Base-by-base conservation (phyloP, 179 eudicot species). In the Carnegiea gigantea region DNA sequence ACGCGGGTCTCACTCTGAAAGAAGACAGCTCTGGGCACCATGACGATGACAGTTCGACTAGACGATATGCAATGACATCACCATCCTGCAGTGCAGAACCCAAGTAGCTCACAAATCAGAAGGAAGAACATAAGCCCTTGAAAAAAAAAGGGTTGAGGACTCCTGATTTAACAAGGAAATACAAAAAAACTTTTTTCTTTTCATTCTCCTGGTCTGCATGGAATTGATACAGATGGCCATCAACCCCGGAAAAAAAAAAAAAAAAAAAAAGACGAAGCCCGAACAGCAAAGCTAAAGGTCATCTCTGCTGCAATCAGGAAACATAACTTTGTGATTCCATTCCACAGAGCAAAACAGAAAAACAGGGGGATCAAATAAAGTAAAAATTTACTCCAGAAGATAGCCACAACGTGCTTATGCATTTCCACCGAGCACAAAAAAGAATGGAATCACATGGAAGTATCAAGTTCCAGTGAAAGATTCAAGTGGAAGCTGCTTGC, bases 21-120 rank as follows among this genome's bases (percentile, higher is more conserved):
- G 92, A 82, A 51, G 97, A 91, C 79, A 95, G 87, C 91, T 92
- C 93, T 28, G 99, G 98, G 80, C 92, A 90, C 88, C 91, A 90
- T 60, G 92, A 75, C 62, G 98, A 92, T 70, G 93, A 89, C 77
- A 94, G 78, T 83, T 92, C 98, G 84, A 93, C 85, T 20, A 94
- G 74, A 11, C 98, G 98, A 86, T 96, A 96, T 75, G 97, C 99
- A 83, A 96, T 85, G 71, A 89, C 78, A 72, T 94, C 97, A 79
- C 97, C 99, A 83, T 85, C 92, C 99, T 96, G 89, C 80, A 86
- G 83, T 75, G 36, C 44, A 79, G 60, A 84, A 72, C 74, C 75
- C 78, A 74, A 24, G 13, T 59, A 65, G 70, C 72, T 33, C 60
- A 76, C 26, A 8, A 77, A 73, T 33, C 60, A 77, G 26, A 40